Evolutionary conservation across 2,329 filamentous ascomycete species (phyloP).

Genomic region (Gremmenia infestans): DNA sequence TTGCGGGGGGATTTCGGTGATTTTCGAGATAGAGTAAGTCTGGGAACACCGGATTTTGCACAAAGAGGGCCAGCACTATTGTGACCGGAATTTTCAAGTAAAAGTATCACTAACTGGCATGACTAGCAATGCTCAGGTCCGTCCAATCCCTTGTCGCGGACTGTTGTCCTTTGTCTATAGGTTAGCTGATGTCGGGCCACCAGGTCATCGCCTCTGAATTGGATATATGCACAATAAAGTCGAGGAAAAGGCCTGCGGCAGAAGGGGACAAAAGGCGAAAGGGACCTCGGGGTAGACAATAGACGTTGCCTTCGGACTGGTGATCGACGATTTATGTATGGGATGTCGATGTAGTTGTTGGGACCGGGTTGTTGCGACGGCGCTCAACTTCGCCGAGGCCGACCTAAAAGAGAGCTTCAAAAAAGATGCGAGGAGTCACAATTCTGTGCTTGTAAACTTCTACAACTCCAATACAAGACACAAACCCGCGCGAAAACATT

Average conservation of each 20-base stretch:
- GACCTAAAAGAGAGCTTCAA: neutral
- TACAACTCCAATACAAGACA: neutral
- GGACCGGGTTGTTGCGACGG: neutral
- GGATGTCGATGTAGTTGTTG: neutral
- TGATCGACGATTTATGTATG: neutral
- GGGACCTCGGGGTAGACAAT: neutral
- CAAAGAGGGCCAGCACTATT: neutral
- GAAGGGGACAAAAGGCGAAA: neutral
- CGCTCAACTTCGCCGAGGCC: neutral
- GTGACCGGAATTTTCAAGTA: neutral
- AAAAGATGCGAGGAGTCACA: neutral
- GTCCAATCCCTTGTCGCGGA: neutral
- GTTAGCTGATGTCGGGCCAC: neutral
- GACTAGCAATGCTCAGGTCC: neutral
- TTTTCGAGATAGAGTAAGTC: neutral
- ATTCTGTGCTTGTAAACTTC: neutral
- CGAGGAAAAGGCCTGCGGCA: neutral
- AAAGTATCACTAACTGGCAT: neutral
- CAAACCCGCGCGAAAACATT: neutral
- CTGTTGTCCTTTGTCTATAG: neutral
- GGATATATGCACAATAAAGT: neutral
- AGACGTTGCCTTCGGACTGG: neutral
- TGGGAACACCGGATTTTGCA: neutral
- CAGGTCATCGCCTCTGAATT: neutral
- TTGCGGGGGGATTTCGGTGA: neutral